Evolutionary conservation across 306 rosid species (phyloP).

Genomic region (Astragalus glycyphyllos): DNA sequence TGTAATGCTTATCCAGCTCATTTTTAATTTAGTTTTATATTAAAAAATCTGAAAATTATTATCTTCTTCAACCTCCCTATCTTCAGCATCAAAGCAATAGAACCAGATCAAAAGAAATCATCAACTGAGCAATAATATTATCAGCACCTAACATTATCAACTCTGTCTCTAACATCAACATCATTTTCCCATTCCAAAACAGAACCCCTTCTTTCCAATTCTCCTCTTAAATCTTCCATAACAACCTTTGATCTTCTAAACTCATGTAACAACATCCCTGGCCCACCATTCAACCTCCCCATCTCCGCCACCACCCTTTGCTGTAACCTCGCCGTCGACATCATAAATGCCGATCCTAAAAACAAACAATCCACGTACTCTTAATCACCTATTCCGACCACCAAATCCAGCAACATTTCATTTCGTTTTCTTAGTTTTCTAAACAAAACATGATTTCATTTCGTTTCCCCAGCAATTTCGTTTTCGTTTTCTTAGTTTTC

Average conservation of each 20-base stretch:
- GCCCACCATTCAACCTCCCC: slow-evolving; percentile 62
- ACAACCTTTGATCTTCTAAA: slow-evolving; percentile 81
- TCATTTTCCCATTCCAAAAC: slow-evolving; percentile 71
- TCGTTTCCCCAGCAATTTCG: no score
- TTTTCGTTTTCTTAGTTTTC: no score
- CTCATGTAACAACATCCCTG: slow-evolving; percentile 82
- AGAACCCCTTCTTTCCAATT: slow-evolving; percentile 68
- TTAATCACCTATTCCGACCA: slow-evolving; percentile 65
- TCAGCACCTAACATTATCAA: slow-evolving; percentile 91
- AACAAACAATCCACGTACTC: slow-evolving; percentile 81
- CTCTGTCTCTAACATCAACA: slow-evolving; percentile 73
- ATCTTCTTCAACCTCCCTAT: no score
- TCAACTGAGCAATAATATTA: slow-evolving; percentile 82
- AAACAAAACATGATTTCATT: no score
- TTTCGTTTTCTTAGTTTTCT: no score
- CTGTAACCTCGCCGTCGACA: slow-evolving; percentile 87
- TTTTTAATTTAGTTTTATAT: no score
- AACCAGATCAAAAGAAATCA: slow-evolving; percentile 97
- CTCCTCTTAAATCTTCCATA: slow-evolving; percentile 86
- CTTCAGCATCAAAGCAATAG: no score
- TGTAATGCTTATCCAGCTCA: no score
- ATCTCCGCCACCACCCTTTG: slow-evolving; percentile 90
- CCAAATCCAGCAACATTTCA: no score
- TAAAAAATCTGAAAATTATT: no score
- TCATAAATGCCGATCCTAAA: slow-evolving; percentile 87